phyloP scores from a whole-genome alignment of 768 basidiomycete genomes.

The Suillus alpinus region DNA sequence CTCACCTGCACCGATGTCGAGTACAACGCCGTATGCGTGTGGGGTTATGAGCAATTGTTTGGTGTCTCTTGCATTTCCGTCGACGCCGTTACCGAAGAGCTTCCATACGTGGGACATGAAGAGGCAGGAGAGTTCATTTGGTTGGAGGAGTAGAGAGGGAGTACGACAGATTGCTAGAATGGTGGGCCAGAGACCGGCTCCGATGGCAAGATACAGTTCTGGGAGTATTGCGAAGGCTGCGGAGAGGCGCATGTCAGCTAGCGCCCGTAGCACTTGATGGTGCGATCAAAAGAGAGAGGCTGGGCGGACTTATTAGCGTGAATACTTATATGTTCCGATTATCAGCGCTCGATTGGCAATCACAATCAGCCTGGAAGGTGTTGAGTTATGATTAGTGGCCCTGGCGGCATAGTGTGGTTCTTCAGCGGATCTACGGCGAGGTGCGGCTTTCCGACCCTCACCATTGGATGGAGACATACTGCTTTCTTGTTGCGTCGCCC shows the following conservation, averaged over 20 bases:
- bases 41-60: constrained; percentile 51
- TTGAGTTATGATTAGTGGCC: too few relatives aligned
- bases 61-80: constrained; percentile 36
- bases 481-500: not conserved
- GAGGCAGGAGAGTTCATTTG: constrained; percentile 43
- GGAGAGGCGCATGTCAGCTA: not conserved
- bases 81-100: constrained; percentile 44
- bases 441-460: too few relatives aligned
- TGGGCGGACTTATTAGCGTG: not conserved
- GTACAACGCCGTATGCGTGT: constrained; percentile 56
- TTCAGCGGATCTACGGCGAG: too few relatives aligned
- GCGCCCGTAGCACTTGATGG: not conserved
- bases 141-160: constrained; percentile 47
- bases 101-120: constrained; percentile 63
- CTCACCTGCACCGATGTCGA: constrained; percentile 69
- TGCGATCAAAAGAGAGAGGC: not conserved
- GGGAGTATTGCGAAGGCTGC: not conserved
- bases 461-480: not conserved
- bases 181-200: constrained; percentile 42
- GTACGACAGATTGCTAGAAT: constrained; percentile 35
- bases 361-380: not conserved
- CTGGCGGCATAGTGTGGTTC: too few relatives aligned
- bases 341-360: not conserved
- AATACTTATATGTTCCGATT: not conserved
- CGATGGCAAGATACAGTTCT: constrained; percentile 41